Conservation (phyloP, 2,329 filamentous ascomycete species). For the Diaporthe nobilis region DNA sequence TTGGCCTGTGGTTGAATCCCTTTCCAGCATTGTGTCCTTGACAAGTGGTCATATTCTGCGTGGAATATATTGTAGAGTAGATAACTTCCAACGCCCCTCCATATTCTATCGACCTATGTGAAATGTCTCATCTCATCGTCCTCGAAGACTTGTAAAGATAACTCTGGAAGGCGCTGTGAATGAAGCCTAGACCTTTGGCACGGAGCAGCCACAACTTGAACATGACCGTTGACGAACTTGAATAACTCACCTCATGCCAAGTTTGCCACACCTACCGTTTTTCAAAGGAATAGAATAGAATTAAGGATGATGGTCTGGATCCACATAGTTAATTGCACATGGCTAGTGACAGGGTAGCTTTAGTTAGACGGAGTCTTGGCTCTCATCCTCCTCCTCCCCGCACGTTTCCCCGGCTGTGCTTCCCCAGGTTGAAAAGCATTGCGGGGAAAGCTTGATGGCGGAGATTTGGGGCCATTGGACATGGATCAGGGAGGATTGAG, state of each 20-base stretch:
- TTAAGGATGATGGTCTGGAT: neutral
- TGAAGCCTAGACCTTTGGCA: neutral
- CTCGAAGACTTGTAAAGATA: no score
- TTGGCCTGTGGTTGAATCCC: no score
- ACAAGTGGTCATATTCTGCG: no score
- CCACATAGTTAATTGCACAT: neutral
- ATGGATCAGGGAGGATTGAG: neutral
- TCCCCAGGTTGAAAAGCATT: neutral
- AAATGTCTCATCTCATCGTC: neutral
- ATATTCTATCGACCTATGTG: no score
- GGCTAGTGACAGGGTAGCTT: neutral
- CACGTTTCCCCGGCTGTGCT: neutral
- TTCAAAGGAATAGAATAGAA: neutral
- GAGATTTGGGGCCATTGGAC: conserved; percentile 1
- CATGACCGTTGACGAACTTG: no score
- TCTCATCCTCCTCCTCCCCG: conserved; percentile 8
- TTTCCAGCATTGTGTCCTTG: no score
- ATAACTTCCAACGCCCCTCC: neutral
- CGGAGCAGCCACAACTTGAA: neutral
- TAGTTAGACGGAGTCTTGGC: neutral
- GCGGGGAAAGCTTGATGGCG: conserved; percentile 24
- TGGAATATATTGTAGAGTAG: neutral
- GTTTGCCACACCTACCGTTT: neutral
- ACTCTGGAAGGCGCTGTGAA: neutral
- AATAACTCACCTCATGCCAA: neutral